These are phyloP conservation scores for Microbotryum violaceum DNA, from an alignment of 1,284 basidiomycete species.

Conservation along the genomic window DNA sequence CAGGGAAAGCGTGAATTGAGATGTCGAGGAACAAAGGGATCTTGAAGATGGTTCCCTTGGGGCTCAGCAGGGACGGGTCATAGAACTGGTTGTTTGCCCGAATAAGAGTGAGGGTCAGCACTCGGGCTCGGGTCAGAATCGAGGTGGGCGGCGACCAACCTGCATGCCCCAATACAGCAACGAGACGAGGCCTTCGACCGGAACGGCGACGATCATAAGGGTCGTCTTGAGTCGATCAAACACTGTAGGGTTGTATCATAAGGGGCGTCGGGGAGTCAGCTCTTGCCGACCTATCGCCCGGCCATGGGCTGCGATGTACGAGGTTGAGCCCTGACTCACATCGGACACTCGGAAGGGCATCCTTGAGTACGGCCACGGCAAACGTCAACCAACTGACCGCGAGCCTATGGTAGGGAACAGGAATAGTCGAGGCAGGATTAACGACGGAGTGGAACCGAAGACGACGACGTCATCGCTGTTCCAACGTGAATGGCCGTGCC, in stretches of 20 bases:
- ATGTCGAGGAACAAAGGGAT: slow-evolving; percentile 18
- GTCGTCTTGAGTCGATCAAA: slow-evolving; percentile 21
- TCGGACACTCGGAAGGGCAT: slow-evolving; percentile 11
- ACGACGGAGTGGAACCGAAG: not conserved
- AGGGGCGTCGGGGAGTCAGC: not conserved
- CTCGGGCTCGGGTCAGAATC: too few species aligned
- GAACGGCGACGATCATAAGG: slow-evolving; percentile 17
- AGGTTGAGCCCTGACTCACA: not conserved
- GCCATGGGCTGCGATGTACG: not conserved
- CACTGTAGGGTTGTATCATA: not conserved
- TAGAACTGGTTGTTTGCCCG: slow-evolving; percentile 1
- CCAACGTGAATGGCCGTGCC: too few species aligned
- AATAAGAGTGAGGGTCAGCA: too few species aligned
- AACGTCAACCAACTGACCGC: slow-evolving; percentile 16
- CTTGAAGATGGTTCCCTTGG: slow-evolving; percentile 17
- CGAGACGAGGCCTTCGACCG: slow-evolving; percentile 19
- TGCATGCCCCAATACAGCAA: slow-evolving; percentile 24
- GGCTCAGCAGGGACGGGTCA: slow-evolving; percentile 21
- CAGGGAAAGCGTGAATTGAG: slow-evolving; percentile 21
- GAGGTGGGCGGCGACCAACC: too few species aligned
- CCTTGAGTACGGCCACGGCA: slow-evolving; percentile 18
- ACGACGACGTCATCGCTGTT: not conserved
- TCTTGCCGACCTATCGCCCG: too few species aligned
- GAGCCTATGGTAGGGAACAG: slow-evolving; percentile 3
- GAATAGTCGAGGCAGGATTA: not conserved